A percentile compares a stretch with the other conserved stretches of the same genome.
phyloP scores from a whole-genome alignment of 257 asterid genomes.

The Ligustrum vulgare region DNA sequence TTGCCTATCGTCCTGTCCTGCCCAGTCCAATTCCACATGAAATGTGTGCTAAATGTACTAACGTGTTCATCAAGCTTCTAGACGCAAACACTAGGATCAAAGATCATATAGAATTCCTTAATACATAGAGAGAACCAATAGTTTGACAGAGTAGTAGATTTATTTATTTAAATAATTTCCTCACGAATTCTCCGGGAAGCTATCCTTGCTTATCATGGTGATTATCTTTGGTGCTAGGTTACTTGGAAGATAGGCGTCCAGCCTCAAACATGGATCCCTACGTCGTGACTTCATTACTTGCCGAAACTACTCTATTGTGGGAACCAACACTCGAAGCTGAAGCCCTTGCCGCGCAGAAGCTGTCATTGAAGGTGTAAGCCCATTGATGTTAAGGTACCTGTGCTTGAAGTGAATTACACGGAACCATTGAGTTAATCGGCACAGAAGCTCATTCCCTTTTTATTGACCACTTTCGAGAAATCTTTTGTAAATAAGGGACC shows the following conservation, averaged over 20 bases:
- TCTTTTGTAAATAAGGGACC: conserved; percentile 46
- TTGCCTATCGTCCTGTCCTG: neutral
- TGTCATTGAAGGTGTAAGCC: conserved; percentile 62
- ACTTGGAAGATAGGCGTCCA: conserved; percentile 97
- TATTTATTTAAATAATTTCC: neutral
- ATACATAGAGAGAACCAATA: neutral
- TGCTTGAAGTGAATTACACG: conserved; percentile 1
- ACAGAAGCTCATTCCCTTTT: conserved; percentile 30
- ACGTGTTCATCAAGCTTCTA: neutral
- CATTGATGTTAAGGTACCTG: conserved; percentile 16
- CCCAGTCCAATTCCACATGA: neutral
- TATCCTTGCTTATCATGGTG: conserved; percentile 1
- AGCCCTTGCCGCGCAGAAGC: conserved; percentile 85
- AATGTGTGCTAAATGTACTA: neutral
- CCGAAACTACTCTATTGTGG: conserved; percentile 91
- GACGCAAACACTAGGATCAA: neutral
- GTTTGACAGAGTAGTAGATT: neutral
- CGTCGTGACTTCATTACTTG: conserved; percentile 77
- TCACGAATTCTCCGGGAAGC: neutral
- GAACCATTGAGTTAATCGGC: conserved; percentile 18
- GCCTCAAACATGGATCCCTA: conserved; percentile 99
- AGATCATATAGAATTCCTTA: neutral
- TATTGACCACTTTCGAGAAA: conserved; percentile 25
- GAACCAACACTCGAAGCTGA: conserved; percentile 90
- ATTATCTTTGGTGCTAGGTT: conserved; percentile 47